Base-by-base conservation (phyloP, 768 basidiomycete genomes). In the Boletus speciosus region DNA sequence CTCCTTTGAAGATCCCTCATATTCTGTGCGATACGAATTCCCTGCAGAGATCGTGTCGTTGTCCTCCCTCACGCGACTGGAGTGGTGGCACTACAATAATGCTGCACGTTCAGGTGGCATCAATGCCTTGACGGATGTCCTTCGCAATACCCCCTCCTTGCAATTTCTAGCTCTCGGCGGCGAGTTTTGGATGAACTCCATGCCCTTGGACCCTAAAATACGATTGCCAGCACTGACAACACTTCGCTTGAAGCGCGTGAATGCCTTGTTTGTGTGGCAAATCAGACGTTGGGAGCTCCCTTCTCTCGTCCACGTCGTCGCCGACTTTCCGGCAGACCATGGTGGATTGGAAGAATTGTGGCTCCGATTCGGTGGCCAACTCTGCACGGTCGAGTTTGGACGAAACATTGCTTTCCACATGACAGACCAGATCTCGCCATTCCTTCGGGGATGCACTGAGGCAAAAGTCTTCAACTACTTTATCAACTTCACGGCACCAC, bases 41-140 rank as follows among this genome's bases (percentile, higher is more conserved):
- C 79, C 81, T 52, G 75, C 77, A 10, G 74, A 74, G 14, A 72
- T 68, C 50, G 66, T 82, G 4, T 63, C 76, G 4, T 57, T 86
- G 14, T 70, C 74, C 21, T 78, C 79, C 21, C 72, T 88, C 38
- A 79, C 77, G 41, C 80, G 84, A 27, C 75, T 88, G 31, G 85
- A 87, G 46, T 88, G 85, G 84, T 86, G 83, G 82, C 78, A 86
- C 61, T 66, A 80, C 58, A 71, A 67, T 55, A 65, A 69, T 65
- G 85, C 85, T 21, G 79, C 81, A 37, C 76, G 81, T 42, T 76
- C 81, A 16, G 85, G 85, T 2, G 86, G 85, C 6, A 81, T 87
- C 55, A 87, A 88, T 66, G 82, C 79, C 7, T 70, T 88, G 39
- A 61, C 64, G 3, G 69, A 77, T 48, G 81, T 85, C 54, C 75